Conservation (phyloP, 2,329 filamentous ascomycete species). For the Aureobasidium melanogenum region DNA sequence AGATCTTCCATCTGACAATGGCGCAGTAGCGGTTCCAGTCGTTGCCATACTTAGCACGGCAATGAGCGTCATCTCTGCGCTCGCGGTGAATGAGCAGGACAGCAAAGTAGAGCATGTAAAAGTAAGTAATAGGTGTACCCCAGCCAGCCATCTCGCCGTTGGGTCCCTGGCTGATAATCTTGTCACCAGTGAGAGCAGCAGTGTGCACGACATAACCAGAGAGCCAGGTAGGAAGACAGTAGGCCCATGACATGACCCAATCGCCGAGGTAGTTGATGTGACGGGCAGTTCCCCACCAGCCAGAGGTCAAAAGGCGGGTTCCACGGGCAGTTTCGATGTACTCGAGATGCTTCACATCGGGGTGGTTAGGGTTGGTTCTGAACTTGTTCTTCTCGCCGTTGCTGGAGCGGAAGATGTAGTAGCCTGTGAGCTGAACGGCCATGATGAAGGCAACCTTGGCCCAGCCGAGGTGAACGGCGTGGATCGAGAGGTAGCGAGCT, state of each 20-base stretch:
- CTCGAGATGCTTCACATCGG: conserved; percentile 65
- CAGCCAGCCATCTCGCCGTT: conserved; percentile 59
- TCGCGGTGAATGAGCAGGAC: conserved; percentile 80
- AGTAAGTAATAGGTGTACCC: conserved; percentile 85
- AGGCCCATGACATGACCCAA: conserved; percentile 90
- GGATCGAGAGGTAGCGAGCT: conserved; percentile 71
- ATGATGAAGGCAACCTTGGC: conserved; percentile 56
- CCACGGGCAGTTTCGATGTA: conserved; percentile 80
- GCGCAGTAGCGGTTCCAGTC: conserved; percentile 88
- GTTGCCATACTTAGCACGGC: conserved; percentile 78
- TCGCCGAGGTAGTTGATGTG: conserved; percentile 97
- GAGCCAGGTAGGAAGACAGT: conserved; percentile 75
- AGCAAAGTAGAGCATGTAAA: conserved; percentile 88
- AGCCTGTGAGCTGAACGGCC: conserved; percentile 62
- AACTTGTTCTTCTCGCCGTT: conserved; percentile 95
- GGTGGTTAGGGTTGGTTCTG: conserved; percentile 76
- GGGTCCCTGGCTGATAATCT: conserved; percentile 43
- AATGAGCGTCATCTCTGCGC: conserved; percentile 82
- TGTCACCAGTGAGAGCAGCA: conserved; percentile 47
- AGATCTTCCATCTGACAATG: conserved; percentile 69
- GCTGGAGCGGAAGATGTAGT: conserved; percentile 84
- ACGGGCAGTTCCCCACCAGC: conserved; percentile 87
- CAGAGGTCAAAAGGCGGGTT: conserved; percentile 70
- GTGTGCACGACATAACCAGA: conserved; percentile 69
- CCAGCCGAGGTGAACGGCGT: conserved; percentile 70